Evolutionary conservation across 2,329 filamentous ascomycete species (phyloP).

Genomic region (Colletotrichum echinochloae): DNA sequence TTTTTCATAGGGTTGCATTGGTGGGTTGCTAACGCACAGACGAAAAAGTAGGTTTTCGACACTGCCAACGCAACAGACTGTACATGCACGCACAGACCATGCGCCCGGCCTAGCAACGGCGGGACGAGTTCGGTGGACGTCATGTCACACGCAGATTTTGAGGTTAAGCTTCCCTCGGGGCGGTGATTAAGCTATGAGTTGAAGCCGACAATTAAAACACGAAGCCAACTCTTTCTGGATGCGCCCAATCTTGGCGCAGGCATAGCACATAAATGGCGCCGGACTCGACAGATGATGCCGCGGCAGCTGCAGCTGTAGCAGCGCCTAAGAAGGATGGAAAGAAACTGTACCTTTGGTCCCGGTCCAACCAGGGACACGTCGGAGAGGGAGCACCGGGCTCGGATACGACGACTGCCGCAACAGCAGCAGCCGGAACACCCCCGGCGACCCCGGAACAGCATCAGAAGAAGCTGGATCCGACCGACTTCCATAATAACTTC

Average conservation of each 20-base stretch:
- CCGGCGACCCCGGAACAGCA: slow-evolving; percentile 1
- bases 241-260: not conserved
- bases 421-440: not conserved
- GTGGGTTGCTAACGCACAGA: too few species aligned
- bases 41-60: too few species aligned
- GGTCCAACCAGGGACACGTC: slow-evolving; percentile 24
- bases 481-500: slow-evolving; percentile 42
- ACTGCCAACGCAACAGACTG: too few species aligned
- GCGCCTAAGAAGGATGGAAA: slow-evolving; percentile 13
- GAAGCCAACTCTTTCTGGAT: not conserved
- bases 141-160: slow-evolving; percentile 41
- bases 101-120: slow-evolving; percentile 32
- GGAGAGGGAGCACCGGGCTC: slow-evolving; percentile 41
- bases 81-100: slow-evolving; percentile 39
- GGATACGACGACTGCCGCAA: slow-evolving; percentile 20
- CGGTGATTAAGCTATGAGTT: not conserved
- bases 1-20: too few species aligned
- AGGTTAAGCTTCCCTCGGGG: slow-evolving; percentile 6
- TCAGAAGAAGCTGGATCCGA: slow-evolving; percentile 30
- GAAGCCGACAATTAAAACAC: not conserved
- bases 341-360: slow-evolving; percentile 31
- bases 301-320: not conserved
- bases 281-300: slow-evolving; percentile 20
- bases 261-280: slow-evolving; percentile 25
- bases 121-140: slow-evolving; percentile 38